Base-by-base conservation (phyloP, 768 basidiomycete genomes). In the Hericium coralloides region DNA sequence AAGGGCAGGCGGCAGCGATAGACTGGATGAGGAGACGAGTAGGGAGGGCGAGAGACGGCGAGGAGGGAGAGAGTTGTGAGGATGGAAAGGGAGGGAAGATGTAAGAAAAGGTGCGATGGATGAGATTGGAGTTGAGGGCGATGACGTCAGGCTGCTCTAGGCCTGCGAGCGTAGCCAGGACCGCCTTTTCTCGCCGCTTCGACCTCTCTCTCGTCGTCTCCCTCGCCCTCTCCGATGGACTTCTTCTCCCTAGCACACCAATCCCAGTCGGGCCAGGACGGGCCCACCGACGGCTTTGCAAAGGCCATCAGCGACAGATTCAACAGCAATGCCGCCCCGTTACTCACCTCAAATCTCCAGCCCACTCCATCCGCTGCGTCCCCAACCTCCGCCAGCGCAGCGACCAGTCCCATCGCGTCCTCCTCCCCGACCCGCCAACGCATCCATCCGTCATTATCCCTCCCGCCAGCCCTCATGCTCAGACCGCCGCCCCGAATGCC, bases 291-390 rank as follows among this genome's bases (percentile, higher is more conserved):
- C 64, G 63, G 72, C 39, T 84, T 85, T 64, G 82, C 83, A 4
- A 72, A 76, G 52, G 83, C 82, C 41, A 78, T 85, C 59, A 72
- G 74, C 26, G 64, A 72, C 22, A 70, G 80, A 53, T 81, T 79
- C 67, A 62, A 62, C 60, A 57, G 49, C 55, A 47, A 59, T 59
- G 26, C 62, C 64, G 60, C 62, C 17, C 23, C 49, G 10, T 23
- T 50, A 18, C 49, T 36, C 49, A 50, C 26, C 14, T 45, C 43
- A 0, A n/a, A 20, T 12, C n/a, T 45, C 20, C 43, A 45, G 15
- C 66, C 65, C 53, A 36, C 57, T 64, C 23, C 66, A 64, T 45
- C 65, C 53, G 22, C 64, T 59, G n/a, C 64, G 55, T 20, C 70
- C 9, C 58, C 76, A 20, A 25, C 58, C 1, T 45, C 59, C 38